Evolutionary conservation across 768 basidiomycete genomes (phyloP).

Genomic region (Tulasnella sp.): DNA sequence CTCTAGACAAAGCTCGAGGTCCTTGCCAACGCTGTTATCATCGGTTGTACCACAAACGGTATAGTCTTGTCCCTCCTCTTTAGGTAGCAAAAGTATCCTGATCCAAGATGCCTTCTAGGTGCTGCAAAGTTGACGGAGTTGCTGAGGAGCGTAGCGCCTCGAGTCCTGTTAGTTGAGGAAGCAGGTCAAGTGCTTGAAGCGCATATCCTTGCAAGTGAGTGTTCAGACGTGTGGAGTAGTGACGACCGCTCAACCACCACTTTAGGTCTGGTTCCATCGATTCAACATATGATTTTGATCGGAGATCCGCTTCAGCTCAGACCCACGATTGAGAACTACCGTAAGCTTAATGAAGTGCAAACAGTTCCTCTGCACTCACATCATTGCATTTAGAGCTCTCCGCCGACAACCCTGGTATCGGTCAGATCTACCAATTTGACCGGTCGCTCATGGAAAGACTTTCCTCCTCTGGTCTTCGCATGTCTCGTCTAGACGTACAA

Average conservation of each 20-base stretch:
- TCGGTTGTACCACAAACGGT: conserved; percentile 82
- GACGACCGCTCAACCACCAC: neutral
- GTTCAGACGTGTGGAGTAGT: neutral
- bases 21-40: conserved; percentile 59
- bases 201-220: conserved; percentile 57
- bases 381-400: neutral
- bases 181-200: conserved; percentile 83
- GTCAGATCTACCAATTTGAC: conserved; percentile 64
- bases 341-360: neutral
- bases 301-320: conserved; percentile 68
- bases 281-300: conserved; percentile 78
- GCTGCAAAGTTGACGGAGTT: conserved; percentile 68
- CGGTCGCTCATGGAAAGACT: conserved; percentile 78
- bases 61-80: neutral
- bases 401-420: conserved; percentile 57
- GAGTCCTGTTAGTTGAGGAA: conserved; percentile 69
- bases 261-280: conserved; percentile 57
- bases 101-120: conserved; percentile 46
- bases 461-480: conserved; percentile 56
- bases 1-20: conserved; percentile 59
- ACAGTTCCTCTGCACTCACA: conserved; percentile 41
- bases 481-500: conserved; percentile 74
- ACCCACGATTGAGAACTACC: conserved; percentile 58
- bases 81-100: too few species aligned
- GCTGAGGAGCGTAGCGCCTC: conserved; percentile 62